Evolutionary conservation across 345 rosid genomes (phyloP).

Genomic region (Heritiera fomes): DNA sequence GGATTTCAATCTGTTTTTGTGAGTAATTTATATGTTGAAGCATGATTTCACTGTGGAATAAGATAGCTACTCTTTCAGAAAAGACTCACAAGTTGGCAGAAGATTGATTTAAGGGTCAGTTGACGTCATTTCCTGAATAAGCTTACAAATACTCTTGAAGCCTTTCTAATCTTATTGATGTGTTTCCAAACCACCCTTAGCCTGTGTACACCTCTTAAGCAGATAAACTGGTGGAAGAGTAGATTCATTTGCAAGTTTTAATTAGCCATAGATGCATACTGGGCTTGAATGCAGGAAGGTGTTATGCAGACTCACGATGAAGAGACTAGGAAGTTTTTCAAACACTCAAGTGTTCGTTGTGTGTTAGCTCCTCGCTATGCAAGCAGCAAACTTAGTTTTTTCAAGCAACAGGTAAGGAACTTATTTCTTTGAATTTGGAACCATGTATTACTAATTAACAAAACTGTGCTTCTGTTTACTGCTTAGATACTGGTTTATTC

Average conservation of each 20-base stretch:
- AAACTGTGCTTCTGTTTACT: constrained; percentile 4
- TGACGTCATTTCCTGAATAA: background rate
- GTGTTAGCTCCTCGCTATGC: constrained; percentile 75
- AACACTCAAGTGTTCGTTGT: constrained; percentile 56
- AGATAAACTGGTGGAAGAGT: background rate
- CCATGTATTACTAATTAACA: background rate
- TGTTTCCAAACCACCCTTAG: background rate
- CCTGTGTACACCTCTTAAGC: background rate
- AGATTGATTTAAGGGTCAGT: background rate
- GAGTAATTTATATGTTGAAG: background rate
- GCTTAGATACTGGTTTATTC: background rate
- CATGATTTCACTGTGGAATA: background rate
- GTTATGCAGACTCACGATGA: constrained; percentile 85
- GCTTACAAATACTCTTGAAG: background rate
- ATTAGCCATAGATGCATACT: constrained; percentile 18
- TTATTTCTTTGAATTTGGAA: constrained; percentile 15
- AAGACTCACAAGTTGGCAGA: background rate
- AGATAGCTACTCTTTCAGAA: background rate
- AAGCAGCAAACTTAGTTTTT: constrained; percentile 67
- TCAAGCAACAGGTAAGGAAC: constrained; percentile 65
- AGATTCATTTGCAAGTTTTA: background rate
- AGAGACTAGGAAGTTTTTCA: constrained; percentile 64
- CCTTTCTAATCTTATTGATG: constrained; percentile 7
- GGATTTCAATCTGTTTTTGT: background rate
- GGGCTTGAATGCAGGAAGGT: constrained; percentile 50